A percentile compares a stretch with the other conserved stretches of the same genome.
phyloP scores from a whole-genome alignment of 352 stramenopile species.

The Pilasporangium apinafurcum region DNA sequence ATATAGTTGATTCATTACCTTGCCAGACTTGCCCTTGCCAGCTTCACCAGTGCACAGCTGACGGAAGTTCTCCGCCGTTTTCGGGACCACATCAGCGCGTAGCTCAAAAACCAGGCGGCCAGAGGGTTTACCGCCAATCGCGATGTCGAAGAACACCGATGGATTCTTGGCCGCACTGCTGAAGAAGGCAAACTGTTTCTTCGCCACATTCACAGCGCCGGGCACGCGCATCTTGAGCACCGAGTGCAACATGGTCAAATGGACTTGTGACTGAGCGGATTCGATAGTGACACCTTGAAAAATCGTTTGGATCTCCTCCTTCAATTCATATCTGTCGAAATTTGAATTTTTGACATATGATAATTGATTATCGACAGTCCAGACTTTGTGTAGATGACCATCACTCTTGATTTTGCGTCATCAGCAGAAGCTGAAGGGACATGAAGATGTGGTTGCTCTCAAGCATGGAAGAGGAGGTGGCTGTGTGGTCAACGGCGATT shows the following conservation, averaged over 20 bases:
- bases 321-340: too few species aligned
- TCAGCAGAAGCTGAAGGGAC: background rate
- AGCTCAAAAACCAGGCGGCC: constrained; percentile 88
- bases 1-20: too few species aligned
- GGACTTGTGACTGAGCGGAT: too few species aligned
- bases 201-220: constrained; percentile 1
- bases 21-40: constrained; percentile 76
- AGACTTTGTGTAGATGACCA: too few species aligned
- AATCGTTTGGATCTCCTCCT: too few species aligned
- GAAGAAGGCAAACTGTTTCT: constrained; percentile 28
- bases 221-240: constrained; percentile 26
- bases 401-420: background rate
- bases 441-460: too few species aligned
- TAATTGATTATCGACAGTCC: too few species aligned
- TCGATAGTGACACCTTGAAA: too few species aligned
- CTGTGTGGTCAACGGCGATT: too few species aligned
- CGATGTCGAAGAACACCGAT: constrained; percentile 96
- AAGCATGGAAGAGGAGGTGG: too few species aligned
- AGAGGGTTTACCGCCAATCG: constrained; percentile 86
- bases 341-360: too few species aligned
- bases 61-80: constrained; percentile 99
- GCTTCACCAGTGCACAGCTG: constrained; percentile 96
- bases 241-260: constrained; percentile 9
- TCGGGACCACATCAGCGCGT: constrained; percentile 94
- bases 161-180: constrained; percentile 74